A percentile compares a stretch with the other conserved stretches of the same genome.
Evolutionary conservation across 2,329 filamentous ascomycete species (phyloP).

Genomic region (Fusarium irregulare): DNA sequence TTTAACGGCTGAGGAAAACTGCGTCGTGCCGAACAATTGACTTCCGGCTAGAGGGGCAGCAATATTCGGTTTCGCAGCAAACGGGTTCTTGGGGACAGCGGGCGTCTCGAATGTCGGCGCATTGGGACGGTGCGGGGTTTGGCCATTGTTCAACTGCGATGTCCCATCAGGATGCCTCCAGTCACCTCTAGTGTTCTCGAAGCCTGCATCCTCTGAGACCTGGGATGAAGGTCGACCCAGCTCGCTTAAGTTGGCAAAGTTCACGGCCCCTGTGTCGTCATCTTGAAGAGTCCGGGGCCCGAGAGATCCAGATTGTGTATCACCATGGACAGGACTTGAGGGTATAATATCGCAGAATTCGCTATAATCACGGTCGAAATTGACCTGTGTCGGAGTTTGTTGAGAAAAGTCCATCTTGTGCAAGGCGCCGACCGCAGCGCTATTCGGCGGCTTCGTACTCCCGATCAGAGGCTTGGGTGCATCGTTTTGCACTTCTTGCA

Average conservation of each 20-base stretch:
- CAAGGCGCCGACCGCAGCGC: slow-evolving; percentile 30
- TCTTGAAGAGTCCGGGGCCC: slow-evolving; percentile 55
- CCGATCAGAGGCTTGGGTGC: slow-evolving; percentile 32
- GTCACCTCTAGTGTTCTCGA: slow-evolving; percentile 53
- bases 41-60: slow-evolving; percentile 54
- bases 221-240: slow-evolving; percentile 55
- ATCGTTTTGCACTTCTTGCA: slow-evolving; percentile 37
- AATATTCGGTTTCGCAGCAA: slow-evolving; percentile 52
- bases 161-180: slow-evolving; percentile 54
- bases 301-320: slow-evolving; percentile 46
- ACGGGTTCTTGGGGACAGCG: slow-evolving; percentile 60
- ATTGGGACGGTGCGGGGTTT: slow-evolving; percentile 49
- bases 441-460: slow-evolving; percentile 32
- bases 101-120: slow-evolving; percentile 61
- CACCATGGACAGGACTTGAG: slow-evolving; percentile 45
- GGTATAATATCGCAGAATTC: slow-evolving; percentile 51
- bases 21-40: slow-evolving; percentile 67
- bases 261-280: slow-evolving; percentile 63
- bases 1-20: slow-evolving; percentile 63
- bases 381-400: slow-evolving; percentile 66
- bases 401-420: slow-evolving; percentile 61
- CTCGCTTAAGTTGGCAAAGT: slow-evolving; percentile 55
- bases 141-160: slow-evolving; percentile 49
- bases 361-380: slow-evolving; percentile 67
- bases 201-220: slow-evolving; percentile 55